phyloP scores from a whole-genome alignment of 1,139 yeast species.

The Protomyces inouyei region DNA sequence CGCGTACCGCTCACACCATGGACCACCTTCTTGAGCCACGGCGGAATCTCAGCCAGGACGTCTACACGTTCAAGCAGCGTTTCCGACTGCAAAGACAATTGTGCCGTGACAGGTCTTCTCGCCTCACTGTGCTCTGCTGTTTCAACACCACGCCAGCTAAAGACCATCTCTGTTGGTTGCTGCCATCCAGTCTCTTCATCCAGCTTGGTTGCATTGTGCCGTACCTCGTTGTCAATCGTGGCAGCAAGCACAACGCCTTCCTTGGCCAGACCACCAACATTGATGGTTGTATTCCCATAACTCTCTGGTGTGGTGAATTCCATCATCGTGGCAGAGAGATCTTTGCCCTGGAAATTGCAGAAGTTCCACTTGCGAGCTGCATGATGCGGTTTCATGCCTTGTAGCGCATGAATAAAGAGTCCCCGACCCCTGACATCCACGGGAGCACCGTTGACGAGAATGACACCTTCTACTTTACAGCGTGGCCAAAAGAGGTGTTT shows the following conservation, averaged over 20 bases:
- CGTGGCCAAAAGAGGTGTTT: slow-evolving; percentile 97
- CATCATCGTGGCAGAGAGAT: slow-evolving; percentile 76
- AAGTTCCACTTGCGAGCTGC: slow-evolving; percentile 98
- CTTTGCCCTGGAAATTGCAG: slow-evolving; percentile 75
- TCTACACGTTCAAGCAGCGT: slow-evolving; percentile 75
- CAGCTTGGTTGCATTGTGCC: slow-evolving; percentile 54
- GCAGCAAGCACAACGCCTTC: slow-evolving; percentile 62
- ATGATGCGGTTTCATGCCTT: slow-evolving; percentile 99
- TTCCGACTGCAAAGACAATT: slow-evolving; percentile 49
- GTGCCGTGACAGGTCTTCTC: slow-evolving; percentile 32
- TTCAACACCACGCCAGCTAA: slow-evolving; percentile 52
- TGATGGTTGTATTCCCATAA: slow-evolving; percentile 75
- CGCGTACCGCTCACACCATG: slow-evolving; percentile 93
- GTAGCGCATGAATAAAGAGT: slow-evolving; percentile 96
- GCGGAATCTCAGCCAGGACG: slow-evolving; percentile 96
- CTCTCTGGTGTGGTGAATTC: slow-evolving; percentile 92
- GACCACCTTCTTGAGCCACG: slow-evolving; percentile 85
- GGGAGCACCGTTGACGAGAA: slow-evolving; percentile 42
- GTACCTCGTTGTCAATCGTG: slow-evolving; percentile 60
- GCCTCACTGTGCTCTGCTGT: slow-evolving; percentile 34
- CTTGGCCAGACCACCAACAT: slow-evolving; percentile 67
- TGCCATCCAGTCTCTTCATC: slow-evolving; percentile 90
- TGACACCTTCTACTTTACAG: slow-evolving; percentile 60
- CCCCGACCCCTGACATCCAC: slow-evolving; percentile 48
- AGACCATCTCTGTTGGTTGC: slow-evolving; percentile 64